Evolutionary conservation across 2,329 filamentous ascomycete species (phyloP).

Genomic region (Verticillium klebahnii): DNA sequence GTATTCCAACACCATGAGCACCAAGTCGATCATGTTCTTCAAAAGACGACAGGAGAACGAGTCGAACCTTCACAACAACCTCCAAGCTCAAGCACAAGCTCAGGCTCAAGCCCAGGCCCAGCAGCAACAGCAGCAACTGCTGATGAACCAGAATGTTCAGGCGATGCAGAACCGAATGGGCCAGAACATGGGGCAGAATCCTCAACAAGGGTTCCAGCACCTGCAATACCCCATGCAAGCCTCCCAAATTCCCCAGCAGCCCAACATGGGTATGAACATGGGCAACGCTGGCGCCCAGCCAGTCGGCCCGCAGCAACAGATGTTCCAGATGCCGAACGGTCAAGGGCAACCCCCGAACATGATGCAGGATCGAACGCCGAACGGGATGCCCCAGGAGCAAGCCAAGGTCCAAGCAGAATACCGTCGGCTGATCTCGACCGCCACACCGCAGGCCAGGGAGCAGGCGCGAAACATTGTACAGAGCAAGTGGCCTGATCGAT

Average conservation of each 20-base stretch:
- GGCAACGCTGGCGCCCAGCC: conserved; percentile 24
- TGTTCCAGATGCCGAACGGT: conserved; percentile 28
- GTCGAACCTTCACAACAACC: conserved; percentile 41
- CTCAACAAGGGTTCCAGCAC: conserved; percentile 52
- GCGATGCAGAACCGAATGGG: conserved; percentile 45
- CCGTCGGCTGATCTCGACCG: conserved; percentile 29
- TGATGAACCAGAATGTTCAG: conserved; percentile 44
- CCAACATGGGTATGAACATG: conserved; percentile 35
- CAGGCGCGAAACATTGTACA: conserved; percentile 35
- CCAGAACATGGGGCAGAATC: conserved; percentile 43
- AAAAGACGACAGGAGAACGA: conserved; percentile 47
- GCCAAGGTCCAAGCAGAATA: conserved; percentile 41
- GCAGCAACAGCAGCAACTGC: conserved; percentile 34
- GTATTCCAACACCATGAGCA: conserved; percentile 44
- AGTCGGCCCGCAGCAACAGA: conserved; percentile 37
- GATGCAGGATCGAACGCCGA: conserved; percentile 27
- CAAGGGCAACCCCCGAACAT: conserved; percentile 24
- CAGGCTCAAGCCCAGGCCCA: conserved; percentile 34
- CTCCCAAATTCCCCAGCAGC: conserved; percentile 45
- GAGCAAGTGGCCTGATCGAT: conserved; percentile 31
- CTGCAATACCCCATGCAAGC: conserved; percentile 56
- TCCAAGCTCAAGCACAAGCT: conserved; percentile 38
- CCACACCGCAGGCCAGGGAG: conserved; percentile 40
- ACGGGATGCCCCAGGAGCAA: conserved; percentile 38
- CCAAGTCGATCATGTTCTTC: conserved; percentile 43